Conservation (phyloP, 768 basidiomycete species). For the Auriscalpium orientale region DNA sequence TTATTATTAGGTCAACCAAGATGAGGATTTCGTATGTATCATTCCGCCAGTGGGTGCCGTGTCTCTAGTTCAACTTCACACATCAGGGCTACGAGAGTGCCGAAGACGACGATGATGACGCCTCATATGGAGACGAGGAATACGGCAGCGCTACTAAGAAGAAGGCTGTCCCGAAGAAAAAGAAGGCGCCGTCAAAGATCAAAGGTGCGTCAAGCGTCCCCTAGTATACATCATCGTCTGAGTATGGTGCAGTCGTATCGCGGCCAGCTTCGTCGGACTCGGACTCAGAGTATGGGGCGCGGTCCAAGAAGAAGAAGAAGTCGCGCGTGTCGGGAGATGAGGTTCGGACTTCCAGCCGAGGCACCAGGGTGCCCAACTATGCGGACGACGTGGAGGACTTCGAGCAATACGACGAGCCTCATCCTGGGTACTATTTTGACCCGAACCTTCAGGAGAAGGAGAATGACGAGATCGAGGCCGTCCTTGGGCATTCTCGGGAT, state of each 20-base stretch:
- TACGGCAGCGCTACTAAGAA: slow-evolving; percentile 53
- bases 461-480: slow-evolving; percentile 89
- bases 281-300: slow-evolving; percentile 81
- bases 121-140: slow-evolving; percentile 72
- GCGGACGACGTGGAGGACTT: slow-evolving; percentile 60
- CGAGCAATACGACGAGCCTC: slow-evolving; percentile 71
- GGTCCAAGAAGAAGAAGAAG: slow-evolving; percentile 82
- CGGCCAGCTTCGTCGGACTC: slow-evolving; percentile 67
- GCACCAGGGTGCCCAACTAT: slow-evolving; percentile 79
- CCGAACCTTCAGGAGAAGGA: slow-evolving; percentile 41
- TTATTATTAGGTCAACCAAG: slow-evolving; percentile 24
- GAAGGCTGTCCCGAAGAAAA: slow-evolving; percentile 54
- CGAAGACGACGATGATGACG: slow-evolving; percentile 55
- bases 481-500: slow-evolving; percentile 81
- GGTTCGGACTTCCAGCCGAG: slow-evolving; percentile 68
- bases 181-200: slow-evolving; percentile 51
- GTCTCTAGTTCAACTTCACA: slow-evolving; percentile 13
- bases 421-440: slow-evolving; percentile 46
- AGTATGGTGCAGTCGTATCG: slow-evolving; percentile 25
- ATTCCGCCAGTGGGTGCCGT: slow-evolving; percentile 17
- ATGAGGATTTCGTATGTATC: slow-evolving; percentile 45
- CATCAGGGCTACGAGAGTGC: slow-evolving; percentile 53
- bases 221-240: slow-evolving; percentile 8
- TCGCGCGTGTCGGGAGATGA: slow-evolving; percentile 51
- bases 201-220: slow-evolving; percentile 38